Percentiles rank a stretch among this genome's conserved stretches.
phyloP scores from a whole-genome alignment of 2,329 filamentous ascomycete species.

The Aspergillus neotritici region DNA sequence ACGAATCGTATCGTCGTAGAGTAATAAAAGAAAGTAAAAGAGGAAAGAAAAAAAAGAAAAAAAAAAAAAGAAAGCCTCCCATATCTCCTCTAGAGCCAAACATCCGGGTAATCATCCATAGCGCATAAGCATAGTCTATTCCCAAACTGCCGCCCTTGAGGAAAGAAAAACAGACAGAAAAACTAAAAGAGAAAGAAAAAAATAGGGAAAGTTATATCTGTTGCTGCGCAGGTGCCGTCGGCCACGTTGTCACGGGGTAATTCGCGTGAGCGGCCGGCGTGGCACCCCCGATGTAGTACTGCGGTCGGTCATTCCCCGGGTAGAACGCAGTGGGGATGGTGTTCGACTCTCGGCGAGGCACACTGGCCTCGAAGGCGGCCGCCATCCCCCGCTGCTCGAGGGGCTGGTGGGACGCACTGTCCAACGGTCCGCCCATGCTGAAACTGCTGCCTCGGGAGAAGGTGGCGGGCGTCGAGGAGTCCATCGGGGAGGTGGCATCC shows the following conservation, averaged over 20 bases:
- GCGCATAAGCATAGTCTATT: constrained; percentile 19
- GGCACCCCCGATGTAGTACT: constrained; percentile 29
- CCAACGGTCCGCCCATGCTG: constrained; percentile 30
- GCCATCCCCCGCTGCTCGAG: constrained; percentile 31
- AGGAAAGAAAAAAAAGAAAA: constrained; percentile 7
- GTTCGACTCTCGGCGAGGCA: constrained; percentile 34
- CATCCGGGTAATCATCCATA: constrained; percentile 17
- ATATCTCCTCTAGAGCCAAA: constrained; percentile 19
- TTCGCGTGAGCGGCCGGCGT: constrained; percentile 25
- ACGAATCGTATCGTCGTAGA: constrained; percentile 16
- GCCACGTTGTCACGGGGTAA: constrained; percentile 35
- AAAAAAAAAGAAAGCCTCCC: constrained; percentile 17
- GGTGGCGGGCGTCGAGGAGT: constrained; percentile 31
- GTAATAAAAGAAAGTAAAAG: constrained; percentile 12
- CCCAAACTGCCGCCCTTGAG: constrained; percentile 20
- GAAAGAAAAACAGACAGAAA: constrained; percentile 11
- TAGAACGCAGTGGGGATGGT: constrained; percentile 33
- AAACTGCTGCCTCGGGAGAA: constrained; percentile 35
- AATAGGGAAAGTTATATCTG: constrained; percentile 28
- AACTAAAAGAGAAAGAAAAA: constrained; percentile 6
- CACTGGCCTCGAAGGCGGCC: constrained; percentile 25
- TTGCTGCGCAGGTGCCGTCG: constrained; percentile 35
- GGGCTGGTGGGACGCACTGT: constrained; percentile 22
- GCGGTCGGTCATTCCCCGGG: constrained; percentile 25
- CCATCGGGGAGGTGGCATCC: constrained; percentile 36